phyloP scores from a whole-genome alignment of 306 rosid species.

The Comarum palustre region DNA sequence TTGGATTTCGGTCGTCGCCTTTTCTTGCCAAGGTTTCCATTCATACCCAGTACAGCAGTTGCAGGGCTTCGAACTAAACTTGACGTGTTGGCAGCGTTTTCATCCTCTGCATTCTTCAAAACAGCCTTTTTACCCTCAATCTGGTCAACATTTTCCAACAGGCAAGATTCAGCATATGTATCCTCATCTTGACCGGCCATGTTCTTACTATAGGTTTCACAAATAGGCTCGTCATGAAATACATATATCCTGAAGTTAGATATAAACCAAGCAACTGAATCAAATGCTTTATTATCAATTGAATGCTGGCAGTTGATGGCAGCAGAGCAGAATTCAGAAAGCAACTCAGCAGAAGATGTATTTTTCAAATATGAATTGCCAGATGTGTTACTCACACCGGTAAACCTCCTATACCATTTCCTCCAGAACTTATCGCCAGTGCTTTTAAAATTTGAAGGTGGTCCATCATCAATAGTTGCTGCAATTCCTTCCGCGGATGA shows the following conservation, averaged over 20 bases:
- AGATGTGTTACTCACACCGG: constrained; percentile 28
- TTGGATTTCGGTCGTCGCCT: constrained; percentile 37
- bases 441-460: constrained; percentile 35
- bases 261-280: constrained; percentile 63
- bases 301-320: constrained; percentile 63
- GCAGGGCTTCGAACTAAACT: constrained; percentile 20
- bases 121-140: constrained; percentile 24
- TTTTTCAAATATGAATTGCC: constrained; percentile 36
- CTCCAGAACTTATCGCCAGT: constrained; percentile 56
- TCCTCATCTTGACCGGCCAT: constrained; percentile 27
- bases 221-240: constrained; percentile 53
- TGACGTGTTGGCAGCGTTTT: constrained; percentile 6
- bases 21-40: constrained; percentile 26
- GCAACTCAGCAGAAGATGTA: constrained; percentile 46
- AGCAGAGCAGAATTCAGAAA: constrained; percentile 56
- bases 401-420: constrained; percentile 58
- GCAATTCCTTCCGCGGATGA: constrained; percentile 31
- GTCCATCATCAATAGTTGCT: constrained; percentile 17
- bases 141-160: constrained; percentile 25
- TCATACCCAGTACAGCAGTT: constrained; percentile 16
- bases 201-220: constrained; percentile 20
- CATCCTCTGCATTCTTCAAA: constrained; percentile 29
- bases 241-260: constrained; percentile 57
- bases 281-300: constrained; percentile 36
- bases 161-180: constrained; percentile 24